Evolutionary conservation across 1,139 yeast genomes (phyloP).

Genomic region (Debaryomyces sp.): DNA sequence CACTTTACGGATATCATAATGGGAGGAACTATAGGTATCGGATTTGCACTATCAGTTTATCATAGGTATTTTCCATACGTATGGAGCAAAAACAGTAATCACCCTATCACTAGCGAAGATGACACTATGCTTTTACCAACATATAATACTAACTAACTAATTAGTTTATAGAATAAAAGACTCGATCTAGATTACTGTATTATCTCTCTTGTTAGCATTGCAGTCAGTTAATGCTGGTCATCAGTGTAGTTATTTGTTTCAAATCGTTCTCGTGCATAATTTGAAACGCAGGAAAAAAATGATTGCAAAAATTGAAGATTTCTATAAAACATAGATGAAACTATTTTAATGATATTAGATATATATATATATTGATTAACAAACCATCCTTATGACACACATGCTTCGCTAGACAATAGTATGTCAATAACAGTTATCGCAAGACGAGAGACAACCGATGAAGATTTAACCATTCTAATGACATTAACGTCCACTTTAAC

Average conservation of each 20-base stretch:
- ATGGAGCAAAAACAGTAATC: constrained; percentile 15
- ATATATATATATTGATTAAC: constrained; percentile 2
- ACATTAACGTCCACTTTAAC: constrained; percentile 26
- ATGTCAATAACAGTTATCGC: background rate
- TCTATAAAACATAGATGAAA: constrained; percentile 2
- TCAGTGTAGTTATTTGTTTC: background rate
- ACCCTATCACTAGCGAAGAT: constrained; percentile 15
- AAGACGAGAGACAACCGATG: constrained; percentile 8
- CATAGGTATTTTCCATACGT: constrained; percentile 41
- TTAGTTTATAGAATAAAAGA: constrained; percentile 1
- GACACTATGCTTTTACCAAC: constrained; percentile 14
- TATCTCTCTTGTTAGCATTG: background rate
- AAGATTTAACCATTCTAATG: constrained; percentile 18
- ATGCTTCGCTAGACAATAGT: background rate
- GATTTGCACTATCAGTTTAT: constrained; percentile 27
- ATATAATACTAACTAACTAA: constrained; percentile 5
- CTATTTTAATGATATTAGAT: background rate
- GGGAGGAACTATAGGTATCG: constrained; percentile 37
- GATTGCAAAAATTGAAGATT: constrained; percentile 1
- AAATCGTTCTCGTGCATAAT: background rate
- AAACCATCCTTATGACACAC: background rate
- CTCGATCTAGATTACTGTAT: background rate
- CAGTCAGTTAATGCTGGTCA: background rate
- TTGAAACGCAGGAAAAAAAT: constrained; percentile 1
- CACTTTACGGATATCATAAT: constrained; percentile 44